A percentile compares a stretch with the other conserved stretches of the same genome.
Conservation (phyloP, 108 stramenopile genomes). For the Craspedostauros australis region DNA sequence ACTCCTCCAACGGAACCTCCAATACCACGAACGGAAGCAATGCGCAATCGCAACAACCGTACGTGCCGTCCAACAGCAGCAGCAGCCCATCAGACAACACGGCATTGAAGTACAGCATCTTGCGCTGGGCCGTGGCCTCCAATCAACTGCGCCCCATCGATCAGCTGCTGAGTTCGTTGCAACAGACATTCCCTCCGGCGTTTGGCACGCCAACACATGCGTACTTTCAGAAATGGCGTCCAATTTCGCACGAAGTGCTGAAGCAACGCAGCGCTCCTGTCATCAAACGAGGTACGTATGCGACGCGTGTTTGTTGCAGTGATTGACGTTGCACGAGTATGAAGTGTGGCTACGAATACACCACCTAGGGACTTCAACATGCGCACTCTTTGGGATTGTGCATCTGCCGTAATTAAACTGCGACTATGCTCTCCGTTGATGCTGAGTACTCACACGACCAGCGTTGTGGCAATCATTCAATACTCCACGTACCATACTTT, state of each 20-base stretch:
- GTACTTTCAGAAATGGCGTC: conserved; percentile 40
- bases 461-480: background rate
- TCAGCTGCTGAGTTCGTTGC: conserved; percentile 20
- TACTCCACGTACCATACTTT: background rate
- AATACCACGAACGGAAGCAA: background rate
- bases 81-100: background rate
- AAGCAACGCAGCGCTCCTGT: conserved; percentile 14
- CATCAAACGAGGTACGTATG: conserved; percentile 19
- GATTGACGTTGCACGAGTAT: background rate
- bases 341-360: background rate
- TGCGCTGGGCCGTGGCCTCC: conserved; percentile 24
- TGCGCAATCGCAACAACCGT: conserved; percentile 1
- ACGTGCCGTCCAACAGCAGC: background rate
- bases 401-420: no score
- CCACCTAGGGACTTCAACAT: background rate
- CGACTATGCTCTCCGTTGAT: background rate
- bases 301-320: background rate
- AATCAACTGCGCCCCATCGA: conserved; percentile 16
- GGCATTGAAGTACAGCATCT: conserved; percentile 5
- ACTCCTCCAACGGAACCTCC: background rate
- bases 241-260: conserved; percentile 27
- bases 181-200: conserved; percentile 17
- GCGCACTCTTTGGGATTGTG: conserved; percentile 3
- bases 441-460: background rate
- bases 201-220: conserved; percentile 27